Conservation (phyloP, 441 rosid genomes). For the Adansonia grandidieri region DNA sequence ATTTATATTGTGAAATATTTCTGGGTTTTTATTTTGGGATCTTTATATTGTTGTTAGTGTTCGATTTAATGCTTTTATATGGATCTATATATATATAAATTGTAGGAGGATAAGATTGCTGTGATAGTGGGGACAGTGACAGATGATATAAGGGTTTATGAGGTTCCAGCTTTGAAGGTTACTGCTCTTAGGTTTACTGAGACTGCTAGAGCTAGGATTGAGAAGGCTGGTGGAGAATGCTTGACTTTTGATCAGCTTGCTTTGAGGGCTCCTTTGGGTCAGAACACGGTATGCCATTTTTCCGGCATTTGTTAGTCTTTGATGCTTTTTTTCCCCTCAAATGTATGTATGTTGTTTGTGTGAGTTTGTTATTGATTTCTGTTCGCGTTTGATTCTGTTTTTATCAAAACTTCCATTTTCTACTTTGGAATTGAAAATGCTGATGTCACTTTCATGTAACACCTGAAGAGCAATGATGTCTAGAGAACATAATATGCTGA, state of each 20-base stretch:
- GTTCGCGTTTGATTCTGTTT: not conserved
- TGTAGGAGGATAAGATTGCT: constrained; percentile 74
- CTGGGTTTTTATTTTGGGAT: not conserved
- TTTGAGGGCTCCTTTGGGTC: constrained; percentile 84
- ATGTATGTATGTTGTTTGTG: not conserved
- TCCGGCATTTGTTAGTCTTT: not conserved
- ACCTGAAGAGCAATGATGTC: not conserved
- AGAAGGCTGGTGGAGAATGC: constrained; percentile 98
- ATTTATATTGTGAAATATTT: not conserved
- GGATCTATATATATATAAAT: not conserved
- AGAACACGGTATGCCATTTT: constrained; percentile 71
- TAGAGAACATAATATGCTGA: not conserved
- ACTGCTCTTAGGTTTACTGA: constrained; percentile 87
- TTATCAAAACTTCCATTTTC: not conserved
- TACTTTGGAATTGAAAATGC: not conserved
- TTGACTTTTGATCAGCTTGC: constrained; percentile 93
- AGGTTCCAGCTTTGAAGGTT: constrained; percentile 79
- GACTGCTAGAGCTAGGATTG: constrained; percentile 88
- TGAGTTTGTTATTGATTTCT: not conserved
- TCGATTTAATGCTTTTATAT: not conserved
- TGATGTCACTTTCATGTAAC: not conserved
- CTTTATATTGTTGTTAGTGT: not conserved
- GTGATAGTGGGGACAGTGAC: constrained; percentile 89
- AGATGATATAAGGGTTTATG: constrained; percentile 79
- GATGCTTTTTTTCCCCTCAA: not conserved